A percentile compares a stretch with the other conserved stretches of the same genome.
These are phyloP conservation scores for Phytophthora cryptogea DNA, from an alignment of 352 stramenopile genomes.

Conservation along the genomic window DNA sequence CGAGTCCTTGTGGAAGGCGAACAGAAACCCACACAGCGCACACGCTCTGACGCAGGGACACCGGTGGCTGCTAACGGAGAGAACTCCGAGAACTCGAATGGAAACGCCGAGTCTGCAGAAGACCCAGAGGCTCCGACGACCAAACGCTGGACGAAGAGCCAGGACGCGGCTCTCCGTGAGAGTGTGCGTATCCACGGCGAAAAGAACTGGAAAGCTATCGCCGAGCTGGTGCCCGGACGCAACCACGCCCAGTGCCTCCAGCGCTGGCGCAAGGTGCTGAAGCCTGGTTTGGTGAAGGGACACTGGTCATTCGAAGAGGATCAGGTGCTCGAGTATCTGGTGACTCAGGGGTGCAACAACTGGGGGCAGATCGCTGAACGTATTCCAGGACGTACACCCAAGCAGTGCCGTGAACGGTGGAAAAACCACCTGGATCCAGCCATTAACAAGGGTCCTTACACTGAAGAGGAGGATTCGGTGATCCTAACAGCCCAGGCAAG, in stretches of 20 bases:
- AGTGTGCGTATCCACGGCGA: constrained; percentile 84
- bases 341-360: constrained; percentile 91
- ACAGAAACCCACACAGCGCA: constrained; percentile 70
- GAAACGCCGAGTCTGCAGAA: constrained; percentile 42
- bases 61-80: constrained; percentile 22
- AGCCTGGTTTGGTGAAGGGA: constrained; percentile 95
- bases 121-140: constrained; percentile 78
- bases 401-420: constrained; percentile 92
- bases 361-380: constrained; percentile 93
- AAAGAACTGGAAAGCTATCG: constrained; percentile 92
- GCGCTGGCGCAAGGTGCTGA: constrained; percentile 93
- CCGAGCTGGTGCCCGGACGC: constrained; percentile 77
- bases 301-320: constrained; percentile 96
- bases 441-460: constrained; percentile 96
- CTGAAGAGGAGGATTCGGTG: constrained; percentile 92
- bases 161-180: constrained; percentile 84
- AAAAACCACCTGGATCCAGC: constrained; percentile 89
- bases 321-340: constrained; percentile 90
- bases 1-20: constrained; percentile 58
- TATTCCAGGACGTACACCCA: constrained; percentile 92
- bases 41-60: constrained; percentile 43
- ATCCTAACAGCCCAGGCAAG: constrained; percentile 91
- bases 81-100: constrained; percentile 41
- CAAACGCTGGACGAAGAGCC: constrained; percentile 88
- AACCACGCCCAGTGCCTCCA: constrained; percentile 91